These are phyloP conservation scores for Suillus ampliporus DNA, from an alignment of 768 basidiomycete genomes.

Conservation along the genomic window DNA sequence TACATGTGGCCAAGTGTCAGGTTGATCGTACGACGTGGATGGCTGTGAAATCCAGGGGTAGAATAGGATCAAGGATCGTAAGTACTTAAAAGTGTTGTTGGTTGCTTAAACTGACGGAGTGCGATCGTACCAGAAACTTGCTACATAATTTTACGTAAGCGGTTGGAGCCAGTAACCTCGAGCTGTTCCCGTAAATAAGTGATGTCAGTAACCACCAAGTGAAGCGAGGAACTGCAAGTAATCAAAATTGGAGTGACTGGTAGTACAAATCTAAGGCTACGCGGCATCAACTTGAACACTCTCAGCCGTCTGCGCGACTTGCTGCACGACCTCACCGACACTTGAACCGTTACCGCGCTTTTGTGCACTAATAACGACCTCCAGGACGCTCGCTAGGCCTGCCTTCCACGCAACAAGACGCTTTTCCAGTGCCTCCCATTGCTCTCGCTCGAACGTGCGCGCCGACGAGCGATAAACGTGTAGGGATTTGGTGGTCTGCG, in stretches of 20 bases:
- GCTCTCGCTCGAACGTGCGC: conserved; percentile 74
- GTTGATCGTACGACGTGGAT: too few species aligned
- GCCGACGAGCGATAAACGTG: conserved; percentile 76
- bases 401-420: conserved; percentile 80
- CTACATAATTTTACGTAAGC: too few species aligned
- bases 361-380: conserved; percentile 67
- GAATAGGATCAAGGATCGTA: too few species aligned
- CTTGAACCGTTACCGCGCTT: conserved; percentile 36
- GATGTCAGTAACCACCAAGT: neutral
- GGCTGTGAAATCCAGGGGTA: too few species aligned
- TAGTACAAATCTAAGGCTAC: neutral
- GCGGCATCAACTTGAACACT: neutral
- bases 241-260: neutral
- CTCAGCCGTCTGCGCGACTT: conserved; percentile 8
- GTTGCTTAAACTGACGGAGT: too few species aligned
- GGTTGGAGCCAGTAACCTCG: neutral
- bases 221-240: neutral
- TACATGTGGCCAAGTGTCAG: too few species aligned
- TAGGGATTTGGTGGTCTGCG: conserved; percentile 76
- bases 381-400: conserved; percentile 69
- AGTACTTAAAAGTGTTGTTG: too few species aligned
- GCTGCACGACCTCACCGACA: conserved; percentile 28
- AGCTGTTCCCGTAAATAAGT: neutral
- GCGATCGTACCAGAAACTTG: too few species aligned
- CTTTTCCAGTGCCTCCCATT: conserved; percentile 82